Conservation (phyloP, 495 filamentous ascomycete genomes). For the Penicillium mononematosum region DNA sequence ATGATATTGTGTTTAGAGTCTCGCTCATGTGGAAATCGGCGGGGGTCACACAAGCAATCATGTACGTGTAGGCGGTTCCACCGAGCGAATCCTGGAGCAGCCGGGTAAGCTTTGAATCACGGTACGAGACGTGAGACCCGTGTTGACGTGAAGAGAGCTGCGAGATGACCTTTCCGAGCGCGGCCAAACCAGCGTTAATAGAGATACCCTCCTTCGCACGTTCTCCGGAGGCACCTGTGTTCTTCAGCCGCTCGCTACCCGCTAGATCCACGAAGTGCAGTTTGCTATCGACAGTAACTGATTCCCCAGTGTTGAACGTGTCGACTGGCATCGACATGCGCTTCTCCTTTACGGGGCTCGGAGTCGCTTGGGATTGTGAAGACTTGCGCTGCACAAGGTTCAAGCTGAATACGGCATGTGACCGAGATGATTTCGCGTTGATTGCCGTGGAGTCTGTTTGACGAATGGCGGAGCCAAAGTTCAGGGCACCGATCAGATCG, state of each 20-base stretch:
- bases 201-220: slow-evolving; percentile 96
- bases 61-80: slow-evolving; percentile 97
- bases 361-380: slow-evolving; percentile 44
- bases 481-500: slow-evolving; percentile 83
- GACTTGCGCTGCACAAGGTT: slow-evolving; percentile 87
- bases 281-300: slow-evolving; percentile 93
- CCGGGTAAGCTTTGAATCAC: slow-evolving; percentile 93
- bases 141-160: slow-evolving; percentile 88
- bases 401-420: slow-evolving; percentile 95
- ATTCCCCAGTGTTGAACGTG: slow-evolving; percentile 61
- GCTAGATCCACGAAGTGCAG: slow-evolving; percentile 98
- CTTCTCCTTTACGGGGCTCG: slow-evolving; percentile 66
- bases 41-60: slow-evolving; percentile 98
- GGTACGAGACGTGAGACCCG: slow-evolving; percentile 94
- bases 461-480: slow-evolving; percentile 89
- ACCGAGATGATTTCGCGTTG: slow-evolving; percentile 98
- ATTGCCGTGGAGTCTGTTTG: slow-evolving; percentile 99
- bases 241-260: slow-evolving; percentile 95
- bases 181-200: slow-evolving; percentile 95
- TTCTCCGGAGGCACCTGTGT: slow-evolving; percentile 93
- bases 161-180: slow-evolving; percentile 96
- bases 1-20: slow-evolving; percentile 94
- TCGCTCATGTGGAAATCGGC: slow-evolving; percentile 97
- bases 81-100: slow-evolving; percentile 97
- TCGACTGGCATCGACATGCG: slow-evolving; percentile 88